Base-by-base conservation (phyloP, 2,329 filamentous ascomycete genomes). In the Diaporthe ampelina region DNA sequence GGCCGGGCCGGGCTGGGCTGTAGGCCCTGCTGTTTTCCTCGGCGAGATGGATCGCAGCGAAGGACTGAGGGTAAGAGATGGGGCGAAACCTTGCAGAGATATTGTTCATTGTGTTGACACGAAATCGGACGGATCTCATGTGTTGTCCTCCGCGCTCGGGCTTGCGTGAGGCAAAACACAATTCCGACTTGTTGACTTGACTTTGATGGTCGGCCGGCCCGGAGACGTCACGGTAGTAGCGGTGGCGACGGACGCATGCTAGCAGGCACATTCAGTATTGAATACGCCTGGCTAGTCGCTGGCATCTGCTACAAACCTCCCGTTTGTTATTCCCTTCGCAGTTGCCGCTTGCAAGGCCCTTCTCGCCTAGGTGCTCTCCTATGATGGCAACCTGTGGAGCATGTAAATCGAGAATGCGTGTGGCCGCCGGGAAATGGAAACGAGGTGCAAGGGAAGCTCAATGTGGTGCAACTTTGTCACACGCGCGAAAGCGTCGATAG, bases 231-330 rank as follows among this genome's bases (percentile, higher is more conserved):
- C 32, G 48, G 45, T 68, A 26, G 63, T 40, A 68, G n/a, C 52
- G 48, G 9, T 24, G 32, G 63, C 63, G 26, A 17, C 26, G 63
- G 63, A 32, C 48, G 63, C 48, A 52, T 52, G 48, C 17, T 37
- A 26, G 32, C 48, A 35, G 63, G 48, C 63, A 52, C 45, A 54
- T 50, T 37, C 21, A 26, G 32, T 17, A 54, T 29, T 40, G 48
- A 24, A 21, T 52, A 29, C 21, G 26, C 21, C 15, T 37, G 32
- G 8, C 37, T 29, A 68, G 40, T n/a, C 52, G 48, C 57, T 71
- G 37, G 69, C 59, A 72, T 61, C 68, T 68, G 67, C 50, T 71
- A 69, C 48, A 59, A 74, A 68, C 73, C 73, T 72, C n/a, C 45
- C 21, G 29, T 21, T 37, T 24, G 24, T 45, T 32, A 26, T 52